These are phyloP conservation scores for Ophiorrhiza pumila DNA, from an alignment of 257 asterid genomes.

Conservation along the genomic window DNA sequence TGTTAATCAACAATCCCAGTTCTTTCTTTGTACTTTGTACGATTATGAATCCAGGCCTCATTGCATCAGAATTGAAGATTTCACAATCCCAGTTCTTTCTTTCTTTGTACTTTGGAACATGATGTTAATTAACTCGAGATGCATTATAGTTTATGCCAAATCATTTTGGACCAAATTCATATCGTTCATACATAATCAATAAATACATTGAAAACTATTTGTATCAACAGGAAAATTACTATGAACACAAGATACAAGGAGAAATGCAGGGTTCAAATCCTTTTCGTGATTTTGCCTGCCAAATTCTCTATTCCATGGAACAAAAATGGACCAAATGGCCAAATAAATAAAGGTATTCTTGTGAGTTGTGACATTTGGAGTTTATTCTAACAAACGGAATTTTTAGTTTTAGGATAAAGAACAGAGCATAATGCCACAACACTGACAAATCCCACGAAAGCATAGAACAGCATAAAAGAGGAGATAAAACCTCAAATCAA, in stretches of 20 bases:
- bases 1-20: no score
- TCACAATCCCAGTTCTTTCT: no score
- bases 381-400: background rate
- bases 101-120: no score
- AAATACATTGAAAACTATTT: no score
- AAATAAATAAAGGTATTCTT: background rate
- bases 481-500: constrained; percentile 3
- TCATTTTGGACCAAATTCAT: background rate
- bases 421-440: background rate
- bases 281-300: background rate
- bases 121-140: background rate
- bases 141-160: background rate
- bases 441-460: background rate
- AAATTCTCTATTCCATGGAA: background rate
- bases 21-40: no score
- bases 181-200: background rate
- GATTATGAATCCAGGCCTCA: no score
- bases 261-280: no score
- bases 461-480: background rate
- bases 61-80: no score
- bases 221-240: no score
- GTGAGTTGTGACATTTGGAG: background rate
- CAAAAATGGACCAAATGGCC: background rate
- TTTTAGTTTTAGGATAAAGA: background rate
- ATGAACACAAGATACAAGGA: no score